Conservation (phyloP, 805 yeast species). For the Ogataea philodendri region DNA sequence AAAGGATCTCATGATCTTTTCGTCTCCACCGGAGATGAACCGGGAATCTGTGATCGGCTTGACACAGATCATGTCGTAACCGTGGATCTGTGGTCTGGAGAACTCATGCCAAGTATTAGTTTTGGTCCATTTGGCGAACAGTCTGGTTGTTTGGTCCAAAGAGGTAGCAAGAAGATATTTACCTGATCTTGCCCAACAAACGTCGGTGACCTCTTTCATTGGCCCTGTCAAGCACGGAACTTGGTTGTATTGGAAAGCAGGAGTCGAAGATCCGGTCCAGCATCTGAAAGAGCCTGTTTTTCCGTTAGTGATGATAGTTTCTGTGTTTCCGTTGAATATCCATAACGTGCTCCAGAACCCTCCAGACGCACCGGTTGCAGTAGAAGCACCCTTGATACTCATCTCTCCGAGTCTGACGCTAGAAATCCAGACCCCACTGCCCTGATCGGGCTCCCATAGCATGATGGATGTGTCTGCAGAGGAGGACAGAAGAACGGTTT, state of each 20-base stretch:
- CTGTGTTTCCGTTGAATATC: constrained; percentile 44
- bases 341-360: constrained; percentile 68
- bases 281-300: constrained; percentile 90
- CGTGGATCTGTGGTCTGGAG: constrained; percentile 97
- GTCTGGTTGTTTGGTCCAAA: constrained; percentile 88
- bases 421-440: constrained; percentile 89
- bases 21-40: constrained; percentile 95
- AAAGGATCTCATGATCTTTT: constrained; percentile 84
- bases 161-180: constrained; percentile 74
- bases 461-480: constrained; percentile 92
- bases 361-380: constrained; percentile 92
- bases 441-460: constrained; percentile 87
- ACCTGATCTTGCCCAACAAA: constrained; percentile 71
- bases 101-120: constrained; percentile 76
- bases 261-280: constrained; percentile 45
- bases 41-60: constrained; percentile 55
- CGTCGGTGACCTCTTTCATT: constrained; percentile 67
- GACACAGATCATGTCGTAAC: constrained; percentile 90
- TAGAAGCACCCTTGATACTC: constrained; percentile 93
- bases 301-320: constrained; percentile 74
- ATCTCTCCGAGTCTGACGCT: constrained; percentile 82
- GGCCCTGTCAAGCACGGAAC: constrained; percentile 73
- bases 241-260: constrained; percentile 31
- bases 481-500: constrained; percentile 67
- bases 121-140: constrained; percentile 64